Evolutionary conservation across 805 yeast genomes (phyloP), one percentile per base, ranked within the genome.

Genomic region (Citeromyces nyonsensis): DNA sequence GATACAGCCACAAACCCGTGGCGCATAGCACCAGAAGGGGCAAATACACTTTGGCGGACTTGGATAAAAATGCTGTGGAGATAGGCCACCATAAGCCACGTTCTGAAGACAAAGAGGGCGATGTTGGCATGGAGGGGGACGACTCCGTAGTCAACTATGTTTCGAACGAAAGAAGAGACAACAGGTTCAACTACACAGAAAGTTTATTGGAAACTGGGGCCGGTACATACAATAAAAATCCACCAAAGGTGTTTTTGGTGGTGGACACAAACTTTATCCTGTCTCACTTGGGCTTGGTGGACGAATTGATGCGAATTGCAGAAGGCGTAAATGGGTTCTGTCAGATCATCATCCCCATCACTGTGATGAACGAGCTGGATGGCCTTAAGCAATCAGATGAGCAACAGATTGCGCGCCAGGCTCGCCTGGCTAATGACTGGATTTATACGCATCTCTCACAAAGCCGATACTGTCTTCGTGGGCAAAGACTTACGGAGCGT

Each of bases 241-340:
- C 18, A 39, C 24, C 22, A 18, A 5, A 18, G 6, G 40, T 47
- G 5, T 47, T 58, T 13, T 54, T 84, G 37, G 74, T 85, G 0
- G 57, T 83, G 0, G 96, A 86, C 47, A 86, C 96, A 2, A 86
- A 86, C 46, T 82, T 86, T 46, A 58, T 82, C 10, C 52, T 86
- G 3, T 69, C 84, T 2, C 85, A 84, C 46, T 50, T 83, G 29
- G 49, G 57, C 12, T 51, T 81, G 1, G 40, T 85, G 6, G 72
- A 77, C 30, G 63, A 62, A 1, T 45, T 86, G 15, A 49, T 63
- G 3, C 43, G 43, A 2, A 35, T 67, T 6, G 37, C 50, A 9
- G 47, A 47, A 31, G 13, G n/a, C 7, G 15, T 7, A 4, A 11
- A 15, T 5, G 22, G 13, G 7, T 27, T 27, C n/a, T 18, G 22